Evolutionary conservation across 2,329 filamentous ascomycete species (phyloP).

Genomic region (Elsinoe necatrix): DNA sequence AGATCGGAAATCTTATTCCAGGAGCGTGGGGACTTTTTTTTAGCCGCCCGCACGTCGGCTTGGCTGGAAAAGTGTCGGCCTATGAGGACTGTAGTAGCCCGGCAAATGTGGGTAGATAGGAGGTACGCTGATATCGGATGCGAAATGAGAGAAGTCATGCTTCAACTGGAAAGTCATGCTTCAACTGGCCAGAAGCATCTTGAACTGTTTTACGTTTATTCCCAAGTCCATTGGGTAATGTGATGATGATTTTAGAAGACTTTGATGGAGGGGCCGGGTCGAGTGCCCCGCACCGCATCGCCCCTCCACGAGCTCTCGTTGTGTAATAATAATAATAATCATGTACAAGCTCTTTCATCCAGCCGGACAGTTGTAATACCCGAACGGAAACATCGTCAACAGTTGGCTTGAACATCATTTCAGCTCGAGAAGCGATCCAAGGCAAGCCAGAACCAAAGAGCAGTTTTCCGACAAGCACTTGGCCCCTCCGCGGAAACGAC

Average conservation of each 20-base stretch:
- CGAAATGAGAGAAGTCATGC: not conserved
- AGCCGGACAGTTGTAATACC: not conserved
- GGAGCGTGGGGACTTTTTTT: conserved; percentile 5
- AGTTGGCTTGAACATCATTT: not conserved
- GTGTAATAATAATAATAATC: no score
- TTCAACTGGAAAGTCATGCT: not conserved
- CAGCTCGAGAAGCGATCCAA: not conserved
- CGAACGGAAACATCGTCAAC: not conserved
- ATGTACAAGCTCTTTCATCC: not conserved
- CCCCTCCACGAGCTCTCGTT: not conserved
- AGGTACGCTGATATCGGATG: not conserved
- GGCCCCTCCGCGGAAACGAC: not conserved
- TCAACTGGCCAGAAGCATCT: no score
- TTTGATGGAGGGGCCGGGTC: not conserved
- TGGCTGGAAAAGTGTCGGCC: conserved; percentile 10
- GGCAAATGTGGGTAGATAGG: conserved; percentile 2
- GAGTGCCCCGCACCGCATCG: not conserved
- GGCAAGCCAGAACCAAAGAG: not conserved
- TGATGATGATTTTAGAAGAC: not conserved
- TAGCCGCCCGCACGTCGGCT: conserved; percentile 10
- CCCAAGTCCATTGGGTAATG: no score
- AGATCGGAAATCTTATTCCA: conserved; percentile 7
- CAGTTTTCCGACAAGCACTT: not conserved
- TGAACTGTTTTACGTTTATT: no score
- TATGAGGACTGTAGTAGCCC: not conserved